These are phyloP conservation scores for Saccharomyces pastorianus DNA, from an alignment of 1,139 yeast genomes.

Conservation along the genomic window DNA sequence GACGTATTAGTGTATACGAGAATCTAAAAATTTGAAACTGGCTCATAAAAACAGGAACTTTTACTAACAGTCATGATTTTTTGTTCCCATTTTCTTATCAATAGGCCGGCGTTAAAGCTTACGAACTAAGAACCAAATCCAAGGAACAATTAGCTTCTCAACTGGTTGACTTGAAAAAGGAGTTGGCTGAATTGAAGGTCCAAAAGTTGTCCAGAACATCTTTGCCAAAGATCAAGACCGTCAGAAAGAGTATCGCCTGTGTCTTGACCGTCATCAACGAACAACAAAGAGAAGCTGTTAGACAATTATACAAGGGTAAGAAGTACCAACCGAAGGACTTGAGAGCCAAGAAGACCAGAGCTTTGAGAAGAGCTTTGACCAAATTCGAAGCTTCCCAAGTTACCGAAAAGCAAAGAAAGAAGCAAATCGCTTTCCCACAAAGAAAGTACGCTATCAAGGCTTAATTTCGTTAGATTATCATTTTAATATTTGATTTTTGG, in stretches of 20 bases:
- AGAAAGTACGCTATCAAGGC: slow-evolving; percentile 98
- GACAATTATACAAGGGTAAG: slow-evolving; percentile 93
- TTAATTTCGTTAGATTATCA: slow-evolving; percentile 37
- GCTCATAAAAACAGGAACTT: not conserved
- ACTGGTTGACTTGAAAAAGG: slow-evolving; percentile 94
- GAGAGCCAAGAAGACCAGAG: slow-evolving; percentile 99
- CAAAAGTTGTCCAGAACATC: slow-evolving; percentile 90
- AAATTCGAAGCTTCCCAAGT: slow-evolving; percentile 71
- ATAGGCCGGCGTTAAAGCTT: slow-evolving; percentile 87
- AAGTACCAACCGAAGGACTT: slow-evolving; percentile 97
- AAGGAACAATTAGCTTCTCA: slow-evolving; percentile 93
- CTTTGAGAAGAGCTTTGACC: slow-evolving; percentile 95
- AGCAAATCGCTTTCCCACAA: slow-evolving; percentile 86
- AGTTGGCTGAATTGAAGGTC: slow-evolving; percentile 91
- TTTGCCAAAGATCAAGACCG: slow-evolving; percentile 90
- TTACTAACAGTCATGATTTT: not conserved
- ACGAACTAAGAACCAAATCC: slow-evolving; percentile 95
- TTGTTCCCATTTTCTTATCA: not conserved
- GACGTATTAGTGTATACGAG: not conserved
- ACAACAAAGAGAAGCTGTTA: slow-evolving; percentile 93
- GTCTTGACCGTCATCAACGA: slow-evolving; percentile 95
- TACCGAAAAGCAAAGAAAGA: slow-evolving; percentile 89
- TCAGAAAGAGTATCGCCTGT: slow-evolving; percentile 97
- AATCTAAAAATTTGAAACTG: too few relatives aligned
- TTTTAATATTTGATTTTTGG: not conserved